These are phyloP conservation scores for Jaminaea rosea DNA, from an alignment of 1,284 basidiomycete species.

Conservation along the genomic window DNA sequence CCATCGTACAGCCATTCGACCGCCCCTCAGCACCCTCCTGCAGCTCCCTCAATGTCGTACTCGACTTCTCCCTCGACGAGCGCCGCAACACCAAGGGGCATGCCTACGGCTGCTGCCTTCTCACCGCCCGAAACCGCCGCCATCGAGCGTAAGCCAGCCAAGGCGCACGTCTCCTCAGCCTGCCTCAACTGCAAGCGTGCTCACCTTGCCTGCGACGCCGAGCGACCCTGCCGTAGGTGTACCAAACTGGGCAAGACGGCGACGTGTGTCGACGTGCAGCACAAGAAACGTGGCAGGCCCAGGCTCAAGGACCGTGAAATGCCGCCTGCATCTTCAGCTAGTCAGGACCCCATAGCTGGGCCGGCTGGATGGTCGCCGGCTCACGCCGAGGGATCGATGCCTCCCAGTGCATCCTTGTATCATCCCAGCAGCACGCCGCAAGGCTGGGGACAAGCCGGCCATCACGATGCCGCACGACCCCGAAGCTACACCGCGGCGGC, in stretches of 20 bases:
- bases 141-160: slow-evolving; percentile 18
- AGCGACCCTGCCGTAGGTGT: slow-evolving; percentile 30
- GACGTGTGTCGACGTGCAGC: slow-evolving; percentile 36
- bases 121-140: neutral
- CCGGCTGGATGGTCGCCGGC: slow-evolving; percentile 12
- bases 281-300: slow-evolving; percentile 35
- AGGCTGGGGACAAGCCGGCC: too few relatives aligned
- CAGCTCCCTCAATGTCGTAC: neutral
- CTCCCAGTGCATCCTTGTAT: too few relatives aligned
- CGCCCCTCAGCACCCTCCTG: neutral
- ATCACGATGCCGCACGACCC: too few relatives aligned
- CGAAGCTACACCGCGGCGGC: slow-evolving; percentile 2
- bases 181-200: slow-evolving; percentile 37
- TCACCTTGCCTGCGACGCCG: slow-evolving; percentile 33
- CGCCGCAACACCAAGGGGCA: neutral
- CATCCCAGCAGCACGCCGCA: too few relatives aligned
- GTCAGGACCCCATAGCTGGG: slow-evolving; percentile 6
- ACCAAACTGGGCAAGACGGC: slow-evolving; percentile 33
- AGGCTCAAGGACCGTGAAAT: slow-evolving; percentile 25
- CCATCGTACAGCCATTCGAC: neutral
- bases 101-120: too few relatives aligned
- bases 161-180: slow-evolving; percentile 28
- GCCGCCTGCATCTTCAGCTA: slow-evolving; percentile 7
- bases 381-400: too few relatives aligned
- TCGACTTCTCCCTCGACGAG: neutral